Percentiles rank a stretch among this genome's conserved stretches.
Evolutionary conservation across 2,329 filamentous ascomycete genomes (phyloP).

Genomic region (Colletotrichum truncatum): DNA sequence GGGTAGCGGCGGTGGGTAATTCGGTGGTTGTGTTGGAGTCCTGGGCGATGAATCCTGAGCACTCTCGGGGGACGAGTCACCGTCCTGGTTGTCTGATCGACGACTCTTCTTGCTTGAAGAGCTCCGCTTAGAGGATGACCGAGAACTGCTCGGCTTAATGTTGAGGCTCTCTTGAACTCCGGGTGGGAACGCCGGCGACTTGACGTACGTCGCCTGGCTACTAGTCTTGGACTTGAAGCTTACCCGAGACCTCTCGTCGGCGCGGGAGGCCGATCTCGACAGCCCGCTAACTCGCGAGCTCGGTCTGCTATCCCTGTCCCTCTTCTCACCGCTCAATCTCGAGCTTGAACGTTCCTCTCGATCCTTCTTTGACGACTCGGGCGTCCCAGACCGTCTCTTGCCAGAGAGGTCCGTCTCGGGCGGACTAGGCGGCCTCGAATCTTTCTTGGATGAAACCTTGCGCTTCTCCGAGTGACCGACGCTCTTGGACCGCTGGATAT

Average conservation of each 20-base stretch:
- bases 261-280: slow-evolving; percentile 54
- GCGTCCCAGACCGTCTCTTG: slow-evolving; percentile 43
- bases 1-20: slow-evolving; percentile 56
- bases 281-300: slow-evolving; percentile 55
- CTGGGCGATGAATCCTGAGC: slow-evolving; percentile 66
- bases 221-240: slow-evolving; percentile 65
- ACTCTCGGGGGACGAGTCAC: slow-evolving; percentile 56
- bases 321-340: slow-evolving; percentile 46
- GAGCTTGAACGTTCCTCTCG: slow-evolving; percentile 52
- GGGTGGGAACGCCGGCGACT: slow-evolving; percentile 39
- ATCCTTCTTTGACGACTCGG: slow-evolving; percentile 34
- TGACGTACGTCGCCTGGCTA: slow-evolving; percentile 66
- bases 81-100: slow-evolving; percentile 50
- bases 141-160: slow-evolving; percentile 30
- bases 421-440: slow-evolving; percentile 66
- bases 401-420: slow-evolving; percentile 70
- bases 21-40: slow-evolving; percentile 65
- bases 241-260: slow-evolving; percentile 61
- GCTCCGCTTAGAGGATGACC: slow-evolving; percentile 38
- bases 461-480: slow-evolving; percentile 46
- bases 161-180: slow-evolving; percentile 36
- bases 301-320: slow-evolving; percentile 43
- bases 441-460: slow-evolving; percentile 52
- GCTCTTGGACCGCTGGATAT: slow-evolving; percentile 58
- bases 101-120: slow-evolving; percentile 42